Evolutionary conservation across 768 basidiomycete genomes (phyloP), one percentile per base, ranked within the genome.

Genomic region (Termitomyces bulborhizus): DNA sequence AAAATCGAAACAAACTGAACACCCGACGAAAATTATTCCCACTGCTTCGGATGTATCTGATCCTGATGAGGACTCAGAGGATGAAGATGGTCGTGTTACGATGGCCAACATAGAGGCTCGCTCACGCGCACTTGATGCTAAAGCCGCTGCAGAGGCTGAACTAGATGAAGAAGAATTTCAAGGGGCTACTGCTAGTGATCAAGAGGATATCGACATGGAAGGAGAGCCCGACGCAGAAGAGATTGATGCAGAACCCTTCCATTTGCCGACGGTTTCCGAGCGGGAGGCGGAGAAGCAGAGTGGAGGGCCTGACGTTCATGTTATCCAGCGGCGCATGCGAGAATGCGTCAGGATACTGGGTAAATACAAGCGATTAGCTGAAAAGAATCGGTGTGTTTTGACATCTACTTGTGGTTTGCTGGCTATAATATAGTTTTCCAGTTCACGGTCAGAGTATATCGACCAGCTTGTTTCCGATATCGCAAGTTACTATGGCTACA

Each of bases 401-500:
- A 32, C n/a, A 57, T 26, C 48, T 9, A 52, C 40, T 26, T 18
- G 8, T 9, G 9, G 6, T 7, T 16, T 12, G 26, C 49, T 44
- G 42, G 42, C 41, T 51, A 37, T 44, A 39, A 27, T 40, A 29
- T 13, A 42, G 49, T 31, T 21, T 16, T 31, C 21, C 65, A 97
- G 96, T 60, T 82, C 92, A 57, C 81, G 97, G 32, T 83, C 92
- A 34, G 96, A 99, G 65, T 95, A 98, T 60, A 79, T 88, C 31
- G 84, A 87, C 41, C 96, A 98, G 68, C 74, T 99, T 46, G 73
- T 94, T 11, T 76, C 84, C 27, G 97, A 99, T 63, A 93, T 98
- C 61, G 86, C 86, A 26, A 93, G 82, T 65, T 98, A 99, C 73
- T 98, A 98, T 66, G 97, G 97, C 29, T 99, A 99, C 74, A 98